Evolutionary conservation across 169 alveolate species (phyloP).

Genomic region (Plasmodium vivax): DNA sequence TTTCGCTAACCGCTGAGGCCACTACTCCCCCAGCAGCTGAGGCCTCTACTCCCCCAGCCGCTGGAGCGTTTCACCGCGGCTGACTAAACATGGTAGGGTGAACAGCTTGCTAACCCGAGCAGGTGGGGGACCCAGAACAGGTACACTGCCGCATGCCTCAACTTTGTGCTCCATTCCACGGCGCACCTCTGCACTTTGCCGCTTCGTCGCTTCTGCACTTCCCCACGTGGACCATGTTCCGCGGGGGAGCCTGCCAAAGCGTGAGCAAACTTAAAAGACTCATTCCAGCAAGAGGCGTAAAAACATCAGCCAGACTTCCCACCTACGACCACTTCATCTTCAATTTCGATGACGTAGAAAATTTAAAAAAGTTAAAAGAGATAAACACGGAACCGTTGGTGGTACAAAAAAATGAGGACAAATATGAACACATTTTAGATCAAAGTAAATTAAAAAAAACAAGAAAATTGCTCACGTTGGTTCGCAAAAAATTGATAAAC

Average conservation of each 20-base stretch:
- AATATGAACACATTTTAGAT: constrained; percentile 18
- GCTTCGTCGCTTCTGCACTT: no score
- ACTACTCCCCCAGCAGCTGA: not conserved
- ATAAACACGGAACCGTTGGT: not conserved
- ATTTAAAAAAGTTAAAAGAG: constrained; percentile 53
- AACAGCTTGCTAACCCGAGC: not conserved
- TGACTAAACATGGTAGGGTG: not conserved
- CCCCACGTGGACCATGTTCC: not conserved
- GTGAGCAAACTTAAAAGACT: not conserved
- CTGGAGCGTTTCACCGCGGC: not conserved
- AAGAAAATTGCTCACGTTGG: constrained; percentile 23
- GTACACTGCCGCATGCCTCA: not conserved
- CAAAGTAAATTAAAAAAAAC: constrained; percentile 46
- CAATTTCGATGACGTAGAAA: constrained; percentile 68
- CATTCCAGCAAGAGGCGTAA: constrained; percentile 8
- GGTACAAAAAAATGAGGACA: not conserved
- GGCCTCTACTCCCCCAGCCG: not conserved
- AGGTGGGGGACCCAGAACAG: not conserved
- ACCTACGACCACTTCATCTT: constrained; percentile 37
- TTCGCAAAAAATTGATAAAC: constrained; percentile 25
- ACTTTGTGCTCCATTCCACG: not conserved
- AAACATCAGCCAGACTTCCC: not conserved
- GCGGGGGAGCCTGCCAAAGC: not conserved
- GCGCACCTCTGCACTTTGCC: not conserved
- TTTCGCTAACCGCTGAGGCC: not conserved